Base-by-base conservation (phyloP, 2,329 filamentous ascomycete species). In the Chaetomium globosum region DNA sequence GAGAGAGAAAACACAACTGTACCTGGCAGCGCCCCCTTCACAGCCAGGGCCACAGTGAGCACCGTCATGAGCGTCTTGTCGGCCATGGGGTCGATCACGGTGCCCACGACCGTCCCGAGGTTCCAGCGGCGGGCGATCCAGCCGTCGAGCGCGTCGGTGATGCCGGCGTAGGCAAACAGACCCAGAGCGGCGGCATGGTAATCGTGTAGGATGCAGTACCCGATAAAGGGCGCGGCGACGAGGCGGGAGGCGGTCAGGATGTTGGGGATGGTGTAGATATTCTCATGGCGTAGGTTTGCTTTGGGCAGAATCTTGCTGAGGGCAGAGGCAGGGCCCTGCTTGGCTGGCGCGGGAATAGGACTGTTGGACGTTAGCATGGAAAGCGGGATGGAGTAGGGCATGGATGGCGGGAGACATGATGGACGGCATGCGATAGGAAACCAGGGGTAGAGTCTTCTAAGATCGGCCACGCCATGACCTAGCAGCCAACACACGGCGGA, bases 211-310 rank as follows among this genome's bases (percentile, higher is more conserved):
- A 99, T 89, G 26, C 95, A 86, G 75, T 97, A 98, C 63, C 94
- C 95, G 55, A 97, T 87, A 33, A 90, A 82, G 0, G 95, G 95
- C 0, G 95, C 91, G 1, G 91, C 89, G 59, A 91, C 75, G 48
- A 99, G 86, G 2, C 95, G 90, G 2, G 92, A 91, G 70, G 94
- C 88, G 1, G 95, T 99, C 61, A 99, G 84, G 67, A 96, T 83
- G 75, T 99, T 99, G 49, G 95, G 95, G n/a, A 99, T 75, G 43
- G 92, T 99, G 80, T 96, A 97, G 74, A 99, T 97, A 75, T 99
- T 93, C 79, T 99, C 95, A 75, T 26, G 26, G 26, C 89, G 91
- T 9, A 81, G 68, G 52, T 76, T 75, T 23, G 62, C n/a, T 43
- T 68, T 69, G 43, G 75, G 63, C n/a, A 74, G 61, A 12, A 73